Evolutionary conservation across 805 yeast genomes (phyloP).

Genomic region (Metschnikowia reukaufii): DNA sequence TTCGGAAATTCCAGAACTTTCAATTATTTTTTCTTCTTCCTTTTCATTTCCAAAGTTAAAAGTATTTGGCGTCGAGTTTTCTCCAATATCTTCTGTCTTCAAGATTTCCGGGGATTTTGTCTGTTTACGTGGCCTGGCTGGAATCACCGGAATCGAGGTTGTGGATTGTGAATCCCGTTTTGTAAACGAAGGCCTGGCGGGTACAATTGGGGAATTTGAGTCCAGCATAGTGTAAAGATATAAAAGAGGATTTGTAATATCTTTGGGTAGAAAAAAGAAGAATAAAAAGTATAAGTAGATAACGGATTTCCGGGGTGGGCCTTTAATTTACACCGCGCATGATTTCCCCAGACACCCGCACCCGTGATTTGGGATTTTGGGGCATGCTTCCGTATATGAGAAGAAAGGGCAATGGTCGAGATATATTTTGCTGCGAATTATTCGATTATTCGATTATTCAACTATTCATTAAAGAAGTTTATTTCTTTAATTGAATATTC

Average conservation of each 20-base stretch:
- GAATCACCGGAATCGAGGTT: conserved; percentile 4
- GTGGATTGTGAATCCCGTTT: not conserved
- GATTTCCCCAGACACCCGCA: not conserved
- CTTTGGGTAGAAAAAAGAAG: not conserved
- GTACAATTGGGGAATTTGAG: conserved; percentile 1
- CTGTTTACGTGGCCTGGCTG: conserved; percentile 4
- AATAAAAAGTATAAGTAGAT: not conserved
- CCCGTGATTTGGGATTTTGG: not conserved
- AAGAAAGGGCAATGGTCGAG: no score
- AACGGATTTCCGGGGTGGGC: not conserved
- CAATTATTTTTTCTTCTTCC: not conserved
- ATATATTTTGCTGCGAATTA: no score
- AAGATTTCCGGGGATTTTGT: conserved; percentile 1
- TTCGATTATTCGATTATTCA: no score
- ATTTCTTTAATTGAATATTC: no score
- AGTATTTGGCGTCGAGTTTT: not conserved
- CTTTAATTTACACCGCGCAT: not conserved
- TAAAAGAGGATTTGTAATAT: not conserved
- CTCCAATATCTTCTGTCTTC: not conserved
- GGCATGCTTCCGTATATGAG: no score
- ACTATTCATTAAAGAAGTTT: no score
- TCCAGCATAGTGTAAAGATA: conserved; percentile 2
- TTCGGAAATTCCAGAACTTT: not conserved
- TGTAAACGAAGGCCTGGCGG: conserved; percentile 3
- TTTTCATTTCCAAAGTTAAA: not conserved